Evolutionary conservation across 805 yeast species (phyloP), one percentile per base, ranked within the genome.

Genomic region (Myxozyma vanderwaltii): DNA sequence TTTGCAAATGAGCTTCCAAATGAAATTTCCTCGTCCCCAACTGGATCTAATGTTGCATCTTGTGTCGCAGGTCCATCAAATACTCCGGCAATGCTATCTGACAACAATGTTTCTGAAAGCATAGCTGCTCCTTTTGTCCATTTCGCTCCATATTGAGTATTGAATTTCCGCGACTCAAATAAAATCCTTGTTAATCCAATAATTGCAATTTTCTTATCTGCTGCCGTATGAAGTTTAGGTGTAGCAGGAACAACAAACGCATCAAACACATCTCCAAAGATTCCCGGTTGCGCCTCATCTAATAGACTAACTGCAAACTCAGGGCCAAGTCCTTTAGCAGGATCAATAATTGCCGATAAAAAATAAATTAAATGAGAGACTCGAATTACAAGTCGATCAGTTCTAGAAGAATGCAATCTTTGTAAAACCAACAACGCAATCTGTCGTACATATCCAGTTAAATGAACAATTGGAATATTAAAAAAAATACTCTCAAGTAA

Each of bases 1-100:
- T 82, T 85, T 53, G 95, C 88, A 73, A 83, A 94, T 53, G 86
- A 83, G 0, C 97, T 86, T 1, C 98, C 98, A 74, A 91, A 94
- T 1, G 94, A 78, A 51, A 86, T 80, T 62, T 91, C 96, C 53
- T 87, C 69, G 17, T 64, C 70, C 7, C 52, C 64, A 17, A 60
- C 61, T 41, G 76, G 72, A 2, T 54, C 51, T 12, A 41, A 12
- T 41, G 78, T 76, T n/a, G 68, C 67, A 19, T 72, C 76, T 40
- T 72, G 59, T 46, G 73, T 72, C 26, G 66, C 62, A 4, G 33
- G 46, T 0, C 33, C 53, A 13, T 49, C 61, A 41, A 44, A 45
- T 26, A 52, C 58, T 6, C 62, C 66, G n/a, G 50, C 66, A 6
- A 63, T 15, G 23, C 54, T 56, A 13, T 55, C 60, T 8, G 59